Evolutionary conservation across 208 protist genomes (phyloP).

Genomic region (Sergeia podlipaevii): DNA sequence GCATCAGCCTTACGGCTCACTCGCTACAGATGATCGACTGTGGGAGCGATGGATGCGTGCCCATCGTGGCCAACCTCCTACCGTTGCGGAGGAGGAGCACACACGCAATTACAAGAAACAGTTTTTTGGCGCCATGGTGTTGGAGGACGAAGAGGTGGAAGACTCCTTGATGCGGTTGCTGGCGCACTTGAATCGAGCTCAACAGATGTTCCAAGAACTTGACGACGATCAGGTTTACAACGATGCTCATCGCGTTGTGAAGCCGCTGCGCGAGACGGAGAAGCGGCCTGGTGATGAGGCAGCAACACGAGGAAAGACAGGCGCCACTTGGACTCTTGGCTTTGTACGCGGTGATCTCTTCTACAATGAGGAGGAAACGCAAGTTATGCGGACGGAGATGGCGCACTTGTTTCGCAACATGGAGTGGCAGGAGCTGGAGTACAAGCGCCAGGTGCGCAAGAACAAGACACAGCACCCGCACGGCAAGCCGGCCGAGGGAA

Average conservation of each 20-base stretch:
- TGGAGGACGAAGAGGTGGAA: conserved; percentile 89
- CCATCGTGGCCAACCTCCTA: conserved; percentile 81
- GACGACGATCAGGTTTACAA: conserved; percentile 85
- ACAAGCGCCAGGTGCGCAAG: conserved; percentile 84
- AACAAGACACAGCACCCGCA: conserved; percentile 79
- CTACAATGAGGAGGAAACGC: conserved; percentile 89
- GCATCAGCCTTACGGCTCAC: conserved; percentile 79
- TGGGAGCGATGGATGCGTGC: conserved; percentile 90
- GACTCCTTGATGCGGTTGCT: conserved; percentile 84
- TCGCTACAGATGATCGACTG: conserved; percentile 79
- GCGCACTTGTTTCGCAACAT: conserved; percentile 85
- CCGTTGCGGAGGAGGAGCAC: conserved; percentile 79
- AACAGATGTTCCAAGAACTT: conserved; percentile 79
- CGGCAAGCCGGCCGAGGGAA: conserved; percentile 74
- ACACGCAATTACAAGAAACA: conserved; percentile 79
- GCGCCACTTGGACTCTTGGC: conserved; percentile 84
- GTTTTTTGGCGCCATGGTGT: conserved; percentile 80
- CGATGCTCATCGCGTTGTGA: conserved; percentile 63
- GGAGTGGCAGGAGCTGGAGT: conserved; percentile 89
- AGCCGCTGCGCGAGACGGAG: conserved; percentile 71
- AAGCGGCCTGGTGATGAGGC: conserved; percentile 60
- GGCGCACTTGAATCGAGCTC: conserved; percentile 83
- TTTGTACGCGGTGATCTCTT: conserved; percentile 87
- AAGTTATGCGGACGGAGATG: conserved; percentile 87
- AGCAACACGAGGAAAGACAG: conserved; percentile 44